These are phyloP conservation scores for Elongisporangium anandrum DNA, from an alignment of 352 stramenopile species.

Conservation along the genomic window DNA sequence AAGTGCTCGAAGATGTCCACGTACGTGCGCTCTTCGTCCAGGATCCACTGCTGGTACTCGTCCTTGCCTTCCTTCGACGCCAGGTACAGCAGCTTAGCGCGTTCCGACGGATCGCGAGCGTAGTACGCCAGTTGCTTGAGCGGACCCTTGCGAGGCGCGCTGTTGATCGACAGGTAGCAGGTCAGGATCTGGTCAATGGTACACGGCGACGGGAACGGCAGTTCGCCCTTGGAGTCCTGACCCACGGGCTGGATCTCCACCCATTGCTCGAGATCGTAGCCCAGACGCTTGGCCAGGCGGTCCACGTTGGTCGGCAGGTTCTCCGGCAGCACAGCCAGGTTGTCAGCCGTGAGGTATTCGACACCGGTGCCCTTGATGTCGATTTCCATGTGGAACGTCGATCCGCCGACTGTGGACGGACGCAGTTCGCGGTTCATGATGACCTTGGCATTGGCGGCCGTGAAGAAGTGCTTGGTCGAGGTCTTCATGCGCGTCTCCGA, in stretches of 20 bases:
- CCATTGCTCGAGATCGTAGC: conserved; percentile 89
- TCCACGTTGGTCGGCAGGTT: conserved; percentile 84
- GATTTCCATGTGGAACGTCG: conserved; percentile 89
- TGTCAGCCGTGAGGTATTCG: conserved; percentile 93
- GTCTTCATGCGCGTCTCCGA: conserved; percentile 52
- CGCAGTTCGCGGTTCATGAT: conserved; percentile 90
- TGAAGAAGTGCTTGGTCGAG: conserved; percentile 91
- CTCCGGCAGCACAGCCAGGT: conserved; percentile 90
- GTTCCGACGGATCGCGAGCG: conserved; percentile 50
- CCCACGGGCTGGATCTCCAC: conserved; percentile 73
- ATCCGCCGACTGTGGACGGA: conserved; percentile 65
- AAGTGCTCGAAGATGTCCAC: conserved; percentile 88
- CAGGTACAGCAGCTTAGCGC: conserved; percentile 46
- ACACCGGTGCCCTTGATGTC: conserved; percentile 77
- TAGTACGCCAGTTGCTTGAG: conserved; percentile 84
- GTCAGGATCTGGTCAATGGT: conserved; percentile 90
- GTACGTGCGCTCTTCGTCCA: conserved; percentile 89
- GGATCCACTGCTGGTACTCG: conserved; percentile 92
- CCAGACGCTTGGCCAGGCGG: conserved; percentile 72
- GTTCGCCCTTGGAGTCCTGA: conserved; percentile 44
- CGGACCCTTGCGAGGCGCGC: conserved; percentile 76
- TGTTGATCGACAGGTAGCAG: conserved; percentile 93
- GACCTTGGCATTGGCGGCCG: conserved; percentile 75
- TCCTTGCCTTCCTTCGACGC: conserved; percentile 88
- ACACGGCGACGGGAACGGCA: conserved; percentile 94